Conservation (phyloP, 768 basidiomycete species). For the Sporobolomyces phaffii region DNA sequence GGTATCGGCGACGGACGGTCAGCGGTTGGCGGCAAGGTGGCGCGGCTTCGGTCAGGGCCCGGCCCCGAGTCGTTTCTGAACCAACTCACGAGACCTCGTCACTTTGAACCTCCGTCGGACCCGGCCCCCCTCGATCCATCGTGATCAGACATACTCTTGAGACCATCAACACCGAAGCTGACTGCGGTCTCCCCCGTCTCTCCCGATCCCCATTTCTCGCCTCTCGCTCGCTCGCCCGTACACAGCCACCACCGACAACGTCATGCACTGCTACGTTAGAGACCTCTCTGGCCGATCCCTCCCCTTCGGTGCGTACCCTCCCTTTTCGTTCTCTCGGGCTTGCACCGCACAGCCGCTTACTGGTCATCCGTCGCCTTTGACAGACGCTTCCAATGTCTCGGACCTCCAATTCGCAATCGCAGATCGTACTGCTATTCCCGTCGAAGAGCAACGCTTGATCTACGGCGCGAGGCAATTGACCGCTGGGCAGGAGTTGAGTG, state of each 20-base stretch:
- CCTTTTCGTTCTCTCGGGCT: not conserved
- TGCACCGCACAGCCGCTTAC: not conserved
- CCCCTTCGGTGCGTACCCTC: slow-evolving; percentile 10
- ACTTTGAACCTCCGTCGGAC: no score
- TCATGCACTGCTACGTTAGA: slow-evolving; percentile 30
- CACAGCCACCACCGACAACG: no score
- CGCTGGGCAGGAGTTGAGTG: not conserved
- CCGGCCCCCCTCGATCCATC: no score
- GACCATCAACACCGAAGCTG: no score
- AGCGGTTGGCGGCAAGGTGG: no score
- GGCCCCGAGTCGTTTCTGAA: no score
- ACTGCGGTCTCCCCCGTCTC: no score
- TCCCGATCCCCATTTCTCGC: not conserved
- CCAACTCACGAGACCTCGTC: not conserved
- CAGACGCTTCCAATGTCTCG: slow-evolving; percentile 28
- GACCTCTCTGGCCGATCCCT: slow-evolving; percentile 26
- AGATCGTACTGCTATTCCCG: slow-evolving; percentile 24
- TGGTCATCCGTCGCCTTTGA: not conserved
- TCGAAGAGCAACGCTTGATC: slow-evolving; percentile 32
- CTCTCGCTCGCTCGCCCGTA: not conserved
- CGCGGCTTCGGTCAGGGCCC: no score
- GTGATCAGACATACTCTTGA: no score
- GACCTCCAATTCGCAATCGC: slow-evolving; percentile 27
- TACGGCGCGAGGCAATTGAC: slow-evolving; percentile 22
- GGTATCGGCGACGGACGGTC: no score